Base-by-base conservation (phyloP, 2,329 filamentous ascomycete genomes). In the Metarhizium rileyi region DNA sequence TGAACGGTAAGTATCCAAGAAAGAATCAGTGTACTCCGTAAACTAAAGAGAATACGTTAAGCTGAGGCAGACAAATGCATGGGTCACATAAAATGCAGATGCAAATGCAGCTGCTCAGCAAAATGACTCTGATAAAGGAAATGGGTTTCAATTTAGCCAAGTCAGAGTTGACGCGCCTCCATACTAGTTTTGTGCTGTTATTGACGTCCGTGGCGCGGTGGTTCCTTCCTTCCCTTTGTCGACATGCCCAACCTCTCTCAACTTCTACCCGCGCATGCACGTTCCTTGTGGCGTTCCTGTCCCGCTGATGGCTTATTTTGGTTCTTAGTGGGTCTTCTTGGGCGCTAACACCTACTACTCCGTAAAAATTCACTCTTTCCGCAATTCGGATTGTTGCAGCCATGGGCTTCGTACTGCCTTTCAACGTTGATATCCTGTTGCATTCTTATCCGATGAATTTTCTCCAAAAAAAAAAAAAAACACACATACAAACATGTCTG, bases 141-240 rank as follows among this genome's bases (percentile, higher is more conserved):
- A 23, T 42, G 38, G 5, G 20, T 42, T n/a, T 42, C 20, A 42
- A 10, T 42, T 10, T 25, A 18, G 38, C 38, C 14, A 18, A 42
- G 25, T 25, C 22, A 42, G 18, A 10, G 18, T 25, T 14, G 35
- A 47, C 45, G 45, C 45, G 45, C 45, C 30, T 36, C 22, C 38
- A 42, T 25, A n/a, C 25, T 25, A 16, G n/a, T n/a, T n/a, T n/a
- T n/a, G n/a, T n/a, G 23, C 35, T 16, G 33, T 27, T 47, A 33
- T 47, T 28, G 33, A 47, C 35, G 45, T 40, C 35, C 35, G 22
- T 47, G 33, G 20, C 45, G 45, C 45, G 45, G 45, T 41, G 45
- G 30, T 47, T 38, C 22, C 35, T 23, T 23, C 38, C 38, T 23
- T 23, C 20, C 38, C 38, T 42, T 35, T 35, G 36, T n/a, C 27